A percentile compares a stretch with the other conserved stretches of the same genome.
phyloP scores from a whole-genome alignment of 225 moss, liverwort and hornwort genomes.

The Sphagnum tenellum region DNA sequence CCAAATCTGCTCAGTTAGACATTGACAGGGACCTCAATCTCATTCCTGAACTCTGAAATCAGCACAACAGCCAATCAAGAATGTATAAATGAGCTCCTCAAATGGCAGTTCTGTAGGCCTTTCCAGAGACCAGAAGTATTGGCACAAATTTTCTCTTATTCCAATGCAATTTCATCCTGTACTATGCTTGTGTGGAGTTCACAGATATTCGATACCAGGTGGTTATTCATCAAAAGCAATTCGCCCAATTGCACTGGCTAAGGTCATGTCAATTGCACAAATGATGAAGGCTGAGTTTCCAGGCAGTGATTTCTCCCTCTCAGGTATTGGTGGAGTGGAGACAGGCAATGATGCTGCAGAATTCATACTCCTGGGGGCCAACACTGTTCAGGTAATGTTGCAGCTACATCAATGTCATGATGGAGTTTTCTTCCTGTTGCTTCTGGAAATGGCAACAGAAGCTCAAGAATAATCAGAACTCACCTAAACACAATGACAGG shows the following conservation, averaged over 20 bases:
- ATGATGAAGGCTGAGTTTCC: constrained; percentile 78
- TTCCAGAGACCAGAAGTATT: no score
- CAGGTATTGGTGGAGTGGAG: constrained; percentile 93
- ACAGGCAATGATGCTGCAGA: constrained; percentile 79
- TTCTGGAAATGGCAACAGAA: no score
- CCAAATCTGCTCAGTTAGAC: neutral
- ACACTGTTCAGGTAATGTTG: neutral
- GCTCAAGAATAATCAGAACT: no score
- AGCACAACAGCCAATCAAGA: no score
- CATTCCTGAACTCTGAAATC: no score
- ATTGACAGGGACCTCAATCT: neutral
- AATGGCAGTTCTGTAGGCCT: no score
- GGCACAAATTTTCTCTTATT: no score
- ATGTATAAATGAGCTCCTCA: no score
- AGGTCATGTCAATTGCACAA: constrained; percentile 89
- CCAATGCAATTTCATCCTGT: no score
- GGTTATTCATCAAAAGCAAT: constrained; percentile 94
- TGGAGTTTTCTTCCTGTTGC: no score
- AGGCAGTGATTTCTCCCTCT: constrained; percentile 49
- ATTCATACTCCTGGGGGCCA: neutral
- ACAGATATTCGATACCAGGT: constrained; percentile 86
- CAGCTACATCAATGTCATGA: neutral
- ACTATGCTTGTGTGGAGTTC: neutral
- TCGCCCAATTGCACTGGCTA: constrained; percentile 90
- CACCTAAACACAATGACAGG: constrained; percentile 22